Conservation (phyloP, 805 yeast genomes). For the Candida vartiovaarae region DNA sequence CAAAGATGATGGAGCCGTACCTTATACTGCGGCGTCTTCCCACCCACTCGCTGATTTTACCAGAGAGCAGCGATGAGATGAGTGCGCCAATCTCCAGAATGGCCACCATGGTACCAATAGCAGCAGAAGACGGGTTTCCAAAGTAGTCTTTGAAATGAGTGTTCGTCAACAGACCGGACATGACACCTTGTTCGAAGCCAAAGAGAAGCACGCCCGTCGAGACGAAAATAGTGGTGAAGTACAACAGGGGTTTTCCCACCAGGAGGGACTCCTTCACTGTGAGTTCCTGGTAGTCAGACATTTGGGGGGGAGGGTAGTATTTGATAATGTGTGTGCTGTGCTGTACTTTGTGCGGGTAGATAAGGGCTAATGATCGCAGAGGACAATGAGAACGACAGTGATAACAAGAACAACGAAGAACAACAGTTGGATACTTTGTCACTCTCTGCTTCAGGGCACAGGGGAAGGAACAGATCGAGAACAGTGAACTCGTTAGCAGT, state of each 20-base stretch:
- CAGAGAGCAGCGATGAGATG: constrained; percentile 70
- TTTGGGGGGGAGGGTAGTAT: background rate
- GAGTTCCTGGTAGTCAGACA: constrained; percentile 19
- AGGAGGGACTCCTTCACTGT: constrained; percentile 18
- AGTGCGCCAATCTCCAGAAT: constrained; percentile 86
- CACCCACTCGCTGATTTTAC: constrained; percentile 66
- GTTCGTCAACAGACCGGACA: constrained; percentile 71
- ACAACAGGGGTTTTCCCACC: constrained; percentile 23
- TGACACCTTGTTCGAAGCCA: constrained; percentile 86
- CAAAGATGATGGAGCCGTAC: constrained; percentile 71
- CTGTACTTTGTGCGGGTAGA: too few relatives aligned
- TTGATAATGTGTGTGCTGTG: too few relatives aligned
- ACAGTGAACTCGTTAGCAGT: too few relatives aligned
- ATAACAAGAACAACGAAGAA: too few relatives aligned
- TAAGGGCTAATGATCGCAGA: too few relatives aligned
- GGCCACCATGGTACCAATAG: constrained; percentile 82
- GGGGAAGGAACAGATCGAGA: too few relatives aligned
- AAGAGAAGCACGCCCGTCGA: constrained; percentile 43
- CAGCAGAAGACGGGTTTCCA: constrained; percentile 63
- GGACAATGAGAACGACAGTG: too few relatives aligned
- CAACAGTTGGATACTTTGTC: too few relatives aligned
- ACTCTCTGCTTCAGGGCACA: too few relatives aligned
- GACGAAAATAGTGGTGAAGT: constrained; percentile 24
- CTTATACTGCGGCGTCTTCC: constrained; percentile 79
- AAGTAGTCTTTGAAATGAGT: constrained; percentile 63